Percentiles rank a stretch among this genome's conserved stretches.
These are phyloP conservation scores for Phytophthora hibernalis DNA, from an alignment of 352 stramenopile genomes.

Conservation along the genomic window DNA sequence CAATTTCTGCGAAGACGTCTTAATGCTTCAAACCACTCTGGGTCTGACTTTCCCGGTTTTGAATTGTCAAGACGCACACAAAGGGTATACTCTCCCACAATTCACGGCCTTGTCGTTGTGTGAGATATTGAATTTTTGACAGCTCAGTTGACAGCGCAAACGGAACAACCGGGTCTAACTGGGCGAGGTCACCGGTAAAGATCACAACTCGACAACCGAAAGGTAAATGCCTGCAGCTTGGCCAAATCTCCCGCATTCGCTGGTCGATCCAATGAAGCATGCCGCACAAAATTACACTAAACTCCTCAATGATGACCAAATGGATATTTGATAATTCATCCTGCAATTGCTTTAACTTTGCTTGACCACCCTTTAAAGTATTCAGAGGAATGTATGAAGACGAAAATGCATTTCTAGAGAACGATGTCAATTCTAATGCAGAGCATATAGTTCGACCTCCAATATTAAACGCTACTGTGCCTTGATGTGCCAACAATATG, in stretches of 20 bases:
- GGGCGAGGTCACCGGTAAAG: conserved; percentile 1
- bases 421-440: neutral
- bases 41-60: neutral
- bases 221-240: neutral
- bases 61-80: neutral
- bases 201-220: conserved; percentile 5
- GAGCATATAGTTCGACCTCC: conserved; percentile 1
- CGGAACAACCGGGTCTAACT: neutral
- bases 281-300: neutral
- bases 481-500: neutral
- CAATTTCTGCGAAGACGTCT: neutral
- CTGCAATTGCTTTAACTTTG: neutral
- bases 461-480: conserved; percentile 8
- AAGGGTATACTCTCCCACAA: no score
- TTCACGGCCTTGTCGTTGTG: no score
- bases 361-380: neutral
- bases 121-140: no score
- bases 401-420: neutral
- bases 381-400: neutral
- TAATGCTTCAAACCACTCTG: conserved; percentile 7
- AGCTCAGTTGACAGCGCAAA: no score
- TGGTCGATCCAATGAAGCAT: conserved; percentile 16
- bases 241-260: conserved; percentile 15
- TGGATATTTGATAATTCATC: neutral
- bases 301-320: conserved; percentile 12